Percentiles rank a stretch among this genome's conserved stretches.
These are phyloP conservation scores for Copromyces sp. DNA, from an alignment of 495 filamentous ascomycete genomes.

Conservation along the genomic window DNA sequence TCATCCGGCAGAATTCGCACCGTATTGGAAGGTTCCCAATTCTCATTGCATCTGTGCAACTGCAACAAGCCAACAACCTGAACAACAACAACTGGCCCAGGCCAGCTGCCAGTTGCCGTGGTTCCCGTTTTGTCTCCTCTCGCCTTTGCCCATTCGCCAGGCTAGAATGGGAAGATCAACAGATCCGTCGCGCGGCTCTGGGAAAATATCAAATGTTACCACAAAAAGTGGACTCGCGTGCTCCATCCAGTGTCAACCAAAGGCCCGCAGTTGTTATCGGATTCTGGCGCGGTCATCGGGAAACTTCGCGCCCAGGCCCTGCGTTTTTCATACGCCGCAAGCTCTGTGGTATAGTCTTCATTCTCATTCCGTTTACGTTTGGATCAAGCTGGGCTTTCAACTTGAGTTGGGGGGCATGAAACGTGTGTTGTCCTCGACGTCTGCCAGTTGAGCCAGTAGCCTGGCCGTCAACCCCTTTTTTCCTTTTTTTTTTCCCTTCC, in stretches of 20 bases:
- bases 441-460: background rate
- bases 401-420: background rate
- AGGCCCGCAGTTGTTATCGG: background rate
- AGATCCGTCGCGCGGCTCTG: background rate
- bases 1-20: constrained; percentile 8
- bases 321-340: background rate
- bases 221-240: background rate
- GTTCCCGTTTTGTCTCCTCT: background rate
- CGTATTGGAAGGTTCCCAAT: constrained; percentile 14
- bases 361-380: background rate
- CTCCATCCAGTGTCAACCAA: background rate
- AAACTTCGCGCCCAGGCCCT: background rate
- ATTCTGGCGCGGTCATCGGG: background rate
- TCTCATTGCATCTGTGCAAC: background rate
- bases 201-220: background rate
- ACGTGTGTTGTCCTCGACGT: background rate
- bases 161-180: background rate
- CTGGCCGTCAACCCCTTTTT: background rate
- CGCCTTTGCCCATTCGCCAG: background rate
- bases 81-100: background rate
- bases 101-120: background rate
- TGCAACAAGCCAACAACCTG: background rate
- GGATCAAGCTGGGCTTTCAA: background rate
- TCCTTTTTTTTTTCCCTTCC: background rate
- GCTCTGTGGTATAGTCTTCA: background rate